Percentiles rank a stretch among this genome's conserved stretches.
Evolutionary conservation across 345 rosid species (phyloP).

Genomic region (Passiflora organensis): DNA sequence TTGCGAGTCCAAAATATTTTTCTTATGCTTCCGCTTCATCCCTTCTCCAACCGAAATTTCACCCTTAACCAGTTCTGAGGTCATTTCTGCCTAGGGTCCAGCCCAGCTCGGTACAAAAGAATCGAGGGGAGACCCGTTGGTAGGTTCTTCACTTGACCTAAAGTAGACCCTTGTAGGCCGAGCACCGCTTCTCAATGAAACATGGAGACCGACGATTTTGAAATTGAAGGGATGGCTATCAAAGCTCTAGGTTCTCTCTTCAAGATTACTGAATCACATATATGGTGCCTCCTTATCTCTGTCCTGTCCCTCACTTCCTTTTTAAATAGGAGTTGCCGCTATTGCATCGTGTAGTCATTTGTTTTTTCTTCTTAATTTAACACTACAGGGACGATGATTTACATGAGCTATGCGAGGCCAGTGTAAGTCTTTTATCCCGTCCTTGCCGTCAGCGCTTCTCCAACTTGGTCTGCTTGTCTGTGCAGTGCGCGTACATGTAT

Average conservation of each 20-base stretch:
- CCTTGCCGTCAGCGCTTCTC: too few species aligned
- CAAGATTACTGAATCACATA: conserved; percentile 61
- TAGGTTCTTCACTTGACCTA: too few species aligned
- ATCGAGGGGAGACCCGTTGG: too few species aligned
- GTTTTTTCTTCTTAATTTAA: neutral
- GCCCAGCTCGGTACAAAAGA: too few species aligned
- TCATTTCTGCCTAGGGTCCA: too few species aligned
- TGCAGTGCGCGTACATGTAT: neutral
- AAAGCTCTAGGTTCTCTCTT: conserved; percentile 64
- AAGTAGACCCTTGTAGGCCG: too few species aligned
- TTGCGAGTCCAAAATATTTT: too few species aligned
- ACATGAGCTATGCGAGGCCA: conserved; percentile 25
- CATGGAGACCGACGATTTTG: neutral
- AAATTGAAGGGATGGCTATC: conserved; percentile 40
- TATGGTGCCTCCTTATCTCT: conserved; percentile 50
- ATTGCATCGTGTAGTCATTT: too few species aligned
- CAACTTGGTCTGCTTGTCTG: neutral
- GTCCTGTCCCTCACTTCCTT: conserved; percentile 3
- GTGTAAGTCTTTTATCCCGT: conserved; percentile 31
- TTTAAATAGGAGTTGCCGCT: neutral
- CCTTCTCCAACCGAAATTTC: too few species aligned
- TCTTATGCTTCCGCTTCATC: too few species aligned
- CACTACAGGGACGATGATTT: conserved; percentile 59
- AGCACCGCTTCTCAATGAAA: neutral
- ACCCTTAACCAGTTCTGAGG: too few species aligned